A percentile compares a stretch with the other conserved stretches of the same genome.
These are phyloP conservation scores for Nicotiana knightiana DNA, from an alignment of 257 asterid genomes.

Conservation along the genomic window DNA sequence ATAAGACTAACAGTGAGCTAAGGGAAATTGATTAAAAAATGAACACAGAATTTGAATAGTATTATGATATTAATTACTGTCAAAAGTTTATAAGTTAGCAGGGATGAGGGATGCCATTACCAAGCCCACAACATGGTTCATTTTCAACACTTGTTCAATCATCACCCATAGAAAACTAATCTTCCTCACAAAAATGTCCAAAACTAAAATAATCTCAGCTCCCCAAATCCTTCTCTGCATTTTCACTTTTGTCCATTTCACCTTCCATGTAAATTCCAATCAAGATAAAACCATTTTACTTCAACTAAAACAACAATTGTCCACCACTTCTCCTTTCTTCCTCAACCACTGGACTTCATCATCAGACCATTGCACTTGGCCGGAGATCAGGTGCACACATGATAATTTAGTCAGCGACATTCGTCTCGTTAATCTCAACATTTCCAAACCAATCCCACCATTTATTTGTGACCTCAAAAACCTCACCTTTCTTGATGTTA, in stretches of 20 bases:
- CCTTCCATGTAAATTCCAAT: slow-evolving; percentile 28
- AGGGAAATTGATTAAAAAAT: no score
- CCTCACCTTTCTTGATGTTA: slow-evolving; percentile 18
- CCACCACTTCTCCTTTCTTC: slow-evolving; percentile 35
- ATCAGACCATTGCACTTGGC: slow-evolving; percentile 63
- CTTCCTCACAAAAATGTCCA: slow-evolving; percentile 23
- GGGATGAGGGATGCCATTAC: no score
- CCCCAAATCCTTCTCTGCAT: slow-evolving; percentile 11
- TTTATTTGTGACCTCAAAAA: slow-evolving; percentile 23
- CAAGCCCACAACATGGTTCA: not conserved
- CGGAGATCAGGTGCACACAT: slow-evolving; percentile 51
- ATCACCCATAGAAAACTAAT: not conserved
- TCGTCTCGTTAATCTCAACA: not conserved
- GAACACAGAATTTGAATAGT: not conserved
- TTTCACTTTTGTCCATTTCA: slow-evolving; percentile 26
- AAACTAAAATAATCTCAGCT: slow-evolving; percentile 8
- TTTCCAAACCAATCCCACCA: slow-evolving; percentile 18
- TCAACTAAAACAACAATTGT: slow-evolving; percentile 46
- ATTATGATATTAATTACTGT: no score
- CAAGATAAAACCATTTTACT: slow-evolving; percentile 49
- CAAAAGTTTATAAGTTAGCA: not conserved
- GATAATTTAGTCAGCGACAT: slow-evolving; percentile 32
- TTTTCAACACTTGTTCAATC: not conserved
- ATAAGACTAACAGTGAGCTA: no score
- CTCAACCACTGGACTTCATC: slow-evolving; percentile 47